These are phyloP conservation scores for Arthrobotrys iridis DNA, from an alignment of 2,329 filamentous ascomycete species.

Conservation along the genomic window DNA sequence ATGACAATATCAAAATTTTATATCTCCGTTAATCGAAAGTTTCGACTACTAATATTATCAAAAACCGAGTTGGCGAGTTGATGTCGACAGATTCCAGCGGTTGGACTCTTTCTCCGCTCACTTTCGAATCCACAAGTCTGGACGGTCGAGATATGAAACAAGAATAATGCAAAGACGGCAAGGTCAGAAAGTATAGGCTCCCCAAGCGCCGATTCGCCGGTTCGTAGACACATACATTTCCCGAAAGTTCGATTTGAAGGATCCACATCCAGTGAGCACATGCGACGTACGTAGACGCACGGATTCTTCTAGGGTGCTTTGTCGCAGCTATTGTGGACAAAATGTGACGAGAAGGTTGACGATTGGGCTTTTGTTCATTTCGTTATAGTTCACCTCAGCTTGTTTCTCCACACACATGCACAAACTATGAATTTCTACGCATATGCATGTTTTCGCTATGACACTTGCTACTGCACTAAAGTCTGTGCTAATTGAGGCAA, in stretches of 20 bases:
- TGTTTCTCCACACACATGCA: slow-evolving; percentile 14
- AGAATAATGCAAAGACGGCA: slow-evolving; percentile 31
- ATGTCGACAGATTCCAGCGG: slow-evolving; percentile 7
- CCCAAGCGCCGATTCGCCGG: slow-evolving; percentile 24
- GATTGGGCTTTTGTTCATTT: slow-evolving; percentile 4
- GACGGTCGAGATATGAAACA: slow-evolving; percentile 28
- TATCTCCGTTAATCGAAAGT: slow-evolving; percentile 8
- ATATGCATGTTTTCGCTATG: slow-evolving; percentile 38
- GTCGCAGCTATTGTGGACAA: slow-evolving; percentile 9
- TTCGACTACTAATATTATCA: background rate
- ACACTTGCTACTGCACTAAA: slow-evolving; percentile 14
- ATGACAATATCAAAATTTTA: slow-evolving; percentile 26
- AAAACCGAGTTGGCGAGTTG: slow-evolving; percentile 14
- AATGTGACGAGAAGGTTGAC: slow-evolving; percentile 4
- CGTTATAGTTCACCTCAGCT: slow-evolving; percentile 16
- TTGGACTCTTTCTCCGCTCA: background rate
- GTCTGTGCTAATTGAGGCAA: slow-evolving; percentile 30
- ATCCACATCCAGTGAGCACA: slow-evolving; percentile 12
- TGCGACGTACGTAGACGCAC: slow-evolving; percentile 11
- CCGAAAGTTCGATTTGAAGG: background rate
- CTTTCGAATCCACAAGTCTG: background rate
- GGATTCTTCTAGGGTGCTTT: slow-evolving; percentile 12
- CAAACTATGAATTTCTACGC: background rate
- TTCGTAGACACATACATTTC: background rate
- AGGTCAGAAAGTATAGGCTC: background rate